Base-by-base conservation (phyloP, 2,329 filamentous ascomycete genomes). In the Aureobasidium leucospermi region DNA sequence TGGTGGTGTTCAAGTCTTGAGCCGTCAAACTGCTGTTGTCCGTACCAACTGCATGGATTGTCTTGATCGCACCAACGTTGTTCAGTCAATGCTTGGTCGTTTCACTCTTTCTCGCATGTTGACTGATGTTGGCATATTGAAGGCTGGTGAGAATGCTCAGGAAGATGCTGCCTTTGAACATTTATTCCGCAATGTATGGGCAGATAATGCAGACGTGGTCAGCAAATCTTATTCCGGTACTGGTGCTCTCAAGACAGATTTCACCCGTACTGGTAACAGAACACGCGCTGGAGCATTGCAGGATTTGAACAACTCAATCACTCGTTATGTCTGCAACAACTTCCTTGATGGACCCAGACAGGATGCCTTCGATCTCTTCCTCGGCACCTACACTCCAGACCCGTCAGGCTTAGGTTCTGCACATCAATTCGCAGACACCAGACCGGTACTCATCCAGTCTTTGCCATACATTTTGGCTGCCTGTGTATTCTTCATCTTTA, bases 11-110 rank as follows among this genome's bases (percentile, higher is more conserved):
- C 93, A 97, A 67, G 84, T 90, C 36, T 86, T 91, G 64, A 86
- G 84, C 63, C 81, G 84, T 64, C 94, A 99, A 78, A 90, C 85
- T 1, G 91, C 89, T 62, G 92, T 97, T 15, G 92, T 99, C 64
- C 87, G 94, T 58, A 96, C 94, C 41, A 99, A 99, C 73, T 99
- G 94, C 77, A 99, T 99, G 94, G 94, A 99, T 75, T 99, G 95
- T 66, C 83, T 99, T 13, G 94, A 99, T 74, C 88, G 94, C 57
- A 99, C 94, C 57, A 99, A 99, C 68, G 92, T 99, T 6, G 90
- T 99, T 3, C 94, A 99, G 75, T 96, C 90, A 73, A 96, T 97
- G 88, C 84, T 99, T 61, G 94, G 89, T 9, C 87, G 93, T 55
- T 92, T 86, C 83, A 89, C 90, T 13, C 79, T 99, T 42, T 92